Evolutionary conservation across 1,139 yeast species (phyloP).

Genomic region (Kurtzmaniella quercitrusa): DNA sequence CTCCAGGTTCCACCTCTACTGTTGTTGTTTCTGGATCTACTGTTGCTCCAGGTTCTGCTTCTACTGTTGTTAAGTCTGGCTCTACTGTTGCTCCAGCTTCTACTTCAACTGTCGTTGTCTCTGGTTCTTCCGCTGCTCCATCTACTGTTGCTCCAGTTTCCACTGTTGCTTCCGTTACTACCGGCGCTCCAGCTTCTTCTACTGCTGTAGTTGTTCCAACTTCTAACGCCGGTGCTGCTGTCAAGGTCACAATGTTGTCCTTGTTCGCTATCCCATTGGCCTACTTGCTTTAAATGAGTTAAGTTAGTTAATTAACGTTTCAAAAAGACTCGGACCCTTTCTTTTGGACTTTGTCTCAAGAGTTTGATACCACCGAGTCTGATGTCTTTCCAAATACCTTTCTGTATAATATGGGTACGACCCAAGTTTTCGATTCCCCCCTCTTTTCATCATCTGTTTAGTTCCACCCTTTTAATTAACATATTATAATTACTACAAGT

Average conservation of each 20-base stretch:
- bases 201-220: constrained; percentile 11
- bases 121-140: constrained; percentile 15
- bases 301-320: background rate
- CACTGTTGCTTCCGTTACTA: constrained; percentile 10
- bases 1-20: too few species aligned
- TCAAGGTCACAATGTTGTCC: constrained; percentile 23
- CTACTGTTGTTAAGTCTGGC: constrained; percentile 11
- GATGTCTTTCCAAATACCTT: background rate
- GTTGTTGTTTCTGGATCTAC: constrained; percentile 11
- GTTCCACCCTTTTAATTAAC: background rate
- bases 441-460: background rate
- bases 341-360: constrained; percentile 2
- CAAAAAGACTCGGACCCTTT: background rate
- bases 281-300: constrained; percentile 17
- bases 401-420: background rate
- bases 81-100: constrained; percentile 11
- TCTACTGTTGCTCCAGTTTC: constrained; percentile 11
- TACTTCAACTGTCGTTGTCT: constrained; percentile 10
- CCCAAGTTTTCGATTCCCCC: background rate
- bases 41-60: constrained; percentile 10
- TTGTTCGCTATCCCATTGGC: constrained; percentile 25
- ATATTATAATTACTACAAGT: too few species aligned
- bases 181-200: constrained; percentile 10
- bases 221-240: constrained; percentile 20
- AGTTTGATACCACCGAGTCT: background rate